Evolutionary conservation across 1,139 yeast genomes (phyloP).

Genomic region (Geotrichum histeridarum): DNA sequence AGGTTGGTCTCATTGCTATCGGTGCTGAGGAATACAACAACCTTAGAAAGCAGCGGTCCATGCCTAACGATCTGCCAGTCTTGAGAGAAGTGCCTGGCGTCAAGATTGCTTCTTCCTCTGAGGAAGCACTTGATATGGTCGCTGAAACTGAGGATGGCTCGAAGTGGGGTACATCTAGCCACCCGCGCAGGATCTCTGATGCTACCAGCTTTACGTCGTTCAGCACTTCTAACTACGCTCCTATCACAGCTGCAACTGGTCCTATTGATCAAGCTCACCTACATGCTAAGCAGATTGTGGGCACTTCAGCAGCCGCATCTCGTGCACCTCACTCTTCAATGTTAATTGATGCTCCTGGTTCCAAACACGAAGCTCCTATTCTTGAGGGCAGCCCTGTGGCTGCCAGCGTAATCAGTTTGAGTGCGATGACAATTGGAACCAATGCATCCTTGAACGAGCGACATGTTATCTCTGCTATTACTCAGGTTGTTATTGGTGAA

Average conservation of each 20-base stretch:
- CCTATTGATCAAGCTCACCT: neutral
- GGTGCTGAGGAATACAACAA: conserved; percentile 32
- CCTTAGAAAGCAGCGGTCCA: conserved; percentile 21
- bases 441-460: conserved; percentile 62
- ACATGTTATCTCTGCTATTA: conserved; percentile 77
- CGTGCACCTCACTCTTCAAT: neutral
- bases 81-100: conserved; percentile 22
- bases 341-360: conserved; percentile 1
- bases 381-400: conserved; percentile 15
- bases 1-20: conserved; percentile 42
- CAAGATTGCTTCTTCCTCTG: neutral
- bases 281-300: neutral
- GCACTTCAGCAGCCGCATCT: conserved; percentile 7
- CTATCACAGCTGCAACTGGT: neutral
- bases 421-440: conserved; percentile 55
- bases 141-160: neutral
- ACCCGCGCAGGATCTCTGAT: conserved; percentile 13
- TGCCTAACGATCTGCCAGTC: conserved; percentile 16
- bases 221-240: conserved; percentile 3
- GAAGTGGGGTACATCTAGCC: conserved; percentile 9
- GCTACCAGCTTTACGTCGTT: conserved; percentile 6
- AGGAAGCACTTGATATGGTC: neutral
- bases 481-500: conserved; percentile 92
- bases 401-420: conserved; percentile 23
- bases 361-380: neutral